Evolutionary conservation across 2,329 filamentous ascomycete species (phyloP), one percentile per base, ranked within the genome.

Genomic region (Xylaria sp.): DNA sequence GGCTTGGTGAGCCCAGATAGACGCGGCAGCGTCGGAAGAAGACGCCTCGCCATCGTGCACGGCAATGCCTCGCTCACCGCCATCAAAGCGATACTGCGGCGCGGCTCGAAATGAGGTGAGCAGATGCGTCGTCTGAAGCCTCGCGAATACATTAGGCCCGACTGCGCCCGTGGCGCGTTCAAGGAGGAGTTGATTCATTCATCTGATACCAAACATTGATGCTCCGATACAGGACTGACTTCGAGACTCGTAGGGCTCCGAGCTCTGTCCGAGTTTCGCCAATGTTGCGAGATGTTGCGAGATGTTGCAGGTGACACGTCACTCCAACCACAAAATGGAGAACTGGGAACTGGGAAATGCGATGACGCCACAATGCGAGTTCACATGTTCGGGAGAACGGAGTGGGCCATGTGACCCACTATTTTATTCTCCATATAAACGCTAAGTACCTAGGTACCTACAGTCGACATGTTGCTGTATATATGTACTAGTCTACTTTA

Each of bases 181-280:
- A 76, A 95, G 82, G 63, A 96, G 81, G 75, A 89, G 87, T 74
- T 86, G 81, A 86, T 90, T 89, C 88, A 92, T 94, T 81, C 87
- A 90, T 88, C 75, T 77, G 67, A 37, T 63, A 25, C 54, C 55
- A 19, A 17, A 29, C 9, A 9, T 58, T 43, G 41, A 59, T 67
- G 51, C 29, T 48, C 40, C 29, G 48, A 54, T 21, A 13, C n/a
- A n/a, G n/a, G n/a, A n/a, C n/a, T n/a, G n/a, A n/a, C 7, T 35
- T 40, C n/a, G 38, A 25, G 3, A 23, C 8, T 31, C 1, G 15
- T 21, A 15, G 35, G 40, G 23, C 33, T 33, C 47, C 31, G 21
- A 43, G 2, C 10, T 23, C 25, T 13, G 40, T 7, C 4, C 11
- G 35, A 29, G 21, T 46, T 11, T 10, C 13, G n/a, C 29, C 46